Base-by-base conservation (phyloP, 1,284 basidiomycete species). In the Porodaedalea pini region DNA sequence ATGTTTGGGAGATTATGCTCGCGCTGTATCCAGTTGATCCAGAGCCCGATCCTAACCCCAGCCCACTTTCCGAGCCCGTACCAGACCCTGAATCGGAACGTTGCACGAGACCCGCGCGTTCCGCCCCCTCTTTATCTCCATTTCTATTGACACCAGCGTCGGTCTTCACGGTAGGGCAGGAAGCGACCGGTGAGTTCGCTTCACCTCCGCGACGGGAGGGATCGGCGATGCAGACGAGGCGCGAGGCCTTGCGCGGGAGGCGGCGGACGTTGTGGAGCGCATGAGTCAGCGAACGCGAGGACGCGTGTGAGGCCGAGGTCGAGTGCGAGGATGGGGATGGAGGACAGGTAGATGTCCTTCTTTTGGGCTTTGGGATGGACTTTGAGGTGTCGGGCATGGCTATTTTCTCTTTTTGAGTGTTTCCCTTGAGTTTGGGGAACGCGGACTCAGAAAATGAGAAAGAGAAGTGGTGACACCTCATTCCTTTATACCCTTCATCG, bases 241-340 rank as follows among this genome's bases (percentile, higher is more conserved):
- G 51, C 7, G 51, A 54, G 11, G 51, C 51, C 27, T 54, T 54
- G 29, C 51, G 51, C 7, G 51, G 51, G 11, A 54, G 41, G n/a
- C 41, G 29, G 25, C 31, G 27, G 29, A 44, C 51, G 51, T 44
- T 17, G 15, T 25, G 27, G 7, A 54, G 15, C 7, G 32, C 51
- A 27, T 21, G 29, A 5, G 40, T 23, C 17, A 54, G 13, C 7
- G 45, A 47, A 47, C n/a, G 45, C 8, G 23, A n/a, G 25, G n/a
- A 27, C 4, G 45, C 27, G 5, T 5, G 13, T 7, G 41, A 21
- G 41, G 19, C 25, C 31, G 45, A 25, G 25, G 29, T 47, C 3
- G 45, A 47, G 2, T 23, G 45, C 13, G 32, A 6, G 13, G 32
- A 34, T 13, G 45, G 2, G 4, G 27, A 15, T 17, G 5, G 8